These are phyloP conservation scores for Acanthamoeba culbertsoni DNA, from an alignment of 208 protist species.

Conservation along the genomic window DNA sequence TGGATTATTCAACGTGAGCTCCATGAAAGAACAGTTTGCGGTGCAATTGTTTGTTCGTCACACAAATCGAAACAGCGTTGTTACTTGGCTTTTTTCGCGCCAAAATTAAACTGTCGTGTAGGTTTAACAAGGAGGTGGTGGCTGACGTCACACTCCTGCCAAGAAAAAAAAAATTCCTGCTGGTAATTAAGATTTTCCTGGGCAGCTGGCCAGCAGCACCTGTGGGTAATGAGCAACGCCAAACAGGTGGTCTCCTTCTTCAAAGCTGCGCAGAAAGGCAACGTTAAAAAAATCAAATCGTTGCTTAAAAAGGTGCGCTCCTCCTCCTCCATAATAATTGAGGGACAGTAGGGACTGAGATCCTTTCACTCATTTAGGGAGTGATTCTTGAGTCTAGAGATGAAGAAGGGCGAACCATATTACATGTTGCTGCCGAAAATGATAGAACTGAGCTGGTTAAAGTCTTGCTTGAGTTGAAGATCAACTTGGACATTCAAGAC, in stretches of 20 bases:
- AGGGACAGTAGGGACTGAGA: no score
- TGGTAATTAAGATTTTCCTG: no score
- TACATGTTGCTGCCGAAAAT: not conserved
- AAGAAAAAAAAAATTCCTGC: no score
- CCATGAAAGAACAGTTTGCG: no score
- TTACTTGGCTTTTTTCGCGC: no score
- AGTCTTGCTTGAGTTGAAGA: not conserved
- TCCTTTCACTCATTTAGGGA: not conserved
- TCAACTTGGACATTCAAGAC: conserved; percentile 3
- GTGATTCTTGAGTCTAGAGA: not conserved
- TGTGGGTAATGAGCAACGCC: not conserved
- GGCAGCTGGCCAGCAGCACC: no score
- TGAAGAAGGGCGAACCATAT: not conserved
- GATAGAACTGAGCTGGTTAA: not conserved
- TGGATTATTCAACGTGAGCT: not conserved
- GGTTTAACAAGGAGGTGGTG: no score
- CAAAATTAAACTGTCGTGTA: no score
- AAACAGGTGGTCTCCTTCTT: not conserved
- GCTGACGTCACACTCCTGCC: no score
- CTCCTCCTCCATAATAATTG: not conserved
- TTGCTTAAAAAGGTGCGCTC: not conserved
- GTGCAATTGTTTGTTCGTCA: not conserved
- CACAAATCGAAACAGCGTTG: no score
- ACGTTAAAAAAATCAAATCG: not conserved
- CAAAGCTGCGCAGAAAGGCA: conserved; percentile 17